Evolutionary conservation across 495 filamentous ascomycete genomes (phyloP), one percentile per base, ranked within the genome.

Genomic region (Pseudomonodictys pantanalensis): DNA sequence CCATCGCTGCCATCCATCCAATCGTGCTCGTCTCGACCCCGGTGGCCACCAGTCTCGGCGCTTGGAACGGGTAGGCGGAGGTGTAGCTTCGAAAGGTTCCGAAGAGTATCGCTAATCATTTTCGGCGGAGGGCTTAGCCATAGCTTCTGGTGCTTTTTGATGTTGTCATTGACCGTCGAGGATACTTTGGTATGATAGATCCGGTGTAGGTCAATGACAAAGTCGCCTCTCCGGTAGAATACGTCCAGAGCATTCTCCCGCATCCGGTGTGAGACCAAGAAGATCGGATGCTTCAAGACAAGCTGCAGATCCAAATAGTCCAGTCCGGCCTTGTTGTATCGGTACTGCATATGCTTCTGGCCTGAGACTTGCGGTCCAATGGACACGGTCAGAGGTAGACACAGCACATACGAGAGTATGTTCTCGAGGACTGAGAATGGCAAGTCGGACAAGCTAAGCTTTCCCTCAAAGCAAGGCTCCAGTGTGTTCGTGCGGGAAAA

Each of bases 1-100:
- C 62, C 62, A 48, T 65, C 62, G 25, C 62, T 60, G 9, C 62
- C 62, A 52, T 65, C 62, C 62, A 65, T 65, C 62, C 62, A 65
- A 20, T 65, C 51, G 20, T 60, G 23, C 25, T 65, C 56, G 2
- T 57, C 56, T 44, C 62, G 55, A 15, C 49, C 62, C 23, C 55
- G 47, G 3, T 29, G 55, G 5, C 30, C 45, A 18, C 43, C 62
- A 10, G 56, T 49, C 20, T 60, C 62, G 15, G 56, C 56, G 26
- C 62, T 65, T 23, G 62, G 62, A 25, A 65, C 62, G 5, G 62
- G 62, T 3, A 65, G 43, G 10, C 62, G 62, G 23, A 65, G 17
- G 11, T 56, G 51, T 2, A 65, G 30, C 29, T 46, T 55, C 9
- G 56, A 65, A 11, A 65, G 49, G n/a, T 35, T 51, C n/a, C 20